Evolutionary conservation across 192 early-diverging fungal genomes (phyloP), one percentile per base, ranked within the genome.

Genomic region (Allomyces arbusculus): DNA sequence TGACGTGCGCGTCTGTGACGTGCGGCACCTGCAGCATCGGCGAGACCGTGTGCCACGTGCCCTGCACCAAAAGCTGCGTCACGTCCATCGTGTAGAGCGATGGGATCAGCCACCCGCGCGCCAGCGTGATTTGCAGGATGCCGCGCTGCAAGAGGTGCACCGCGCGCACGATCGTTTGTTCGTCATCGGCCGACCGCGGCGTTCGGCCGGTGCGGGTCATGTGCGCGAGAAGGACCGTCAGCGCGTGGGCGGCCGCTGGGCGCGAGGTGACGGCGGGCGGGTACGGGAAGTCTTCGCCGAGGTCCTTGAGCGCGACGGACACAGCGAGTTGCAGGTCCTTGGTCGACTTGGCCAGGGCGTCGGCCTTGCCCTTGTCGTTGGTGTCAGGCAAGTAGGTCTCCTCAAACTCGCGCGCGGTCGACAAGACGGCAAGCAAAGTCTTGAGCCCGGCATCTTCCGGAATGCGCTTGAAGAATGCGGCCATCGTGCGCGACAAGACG

Each of bases 401-500:
- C 67, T 77, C 72, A 72, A 88, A 94, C 76, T 94, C 91, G 43
- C 78, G 72, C 43, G 89, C 84, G 11, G 80, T 81, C 23, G 85
- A 75, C 40, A 94, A 72, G 26, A 92, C 75, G 64, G 91, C 89
- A 43, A 92, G 74, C 66, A 92, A 71, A 63, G 87, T 84, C 75
- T 69, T 68, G 61, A 70, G 70, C 67, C 82, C 73, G 22, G 74
- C 81, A 40, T 79, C 81, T 65, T 94, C 90, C 64, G 87, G 90
- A 66, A 95, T 73, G 62, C 91, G 88, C 71, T 88, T 90, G 73
- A 94, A 95, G 78, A 91, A 95, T 10, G 73, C 72, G 43, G 79
- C 87, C 94, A 99, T 99, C 14, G 94, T 90, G 61, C 73, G 79
- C 66, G 91, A 87, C 44, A 91, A 77, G 67, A 99, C 90, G 68